Evolutionary conservation across 306 rosid genomes (phyloP), one percentile per base, ranked within the genome.

Genomic region (Betula pendula): DNA sequence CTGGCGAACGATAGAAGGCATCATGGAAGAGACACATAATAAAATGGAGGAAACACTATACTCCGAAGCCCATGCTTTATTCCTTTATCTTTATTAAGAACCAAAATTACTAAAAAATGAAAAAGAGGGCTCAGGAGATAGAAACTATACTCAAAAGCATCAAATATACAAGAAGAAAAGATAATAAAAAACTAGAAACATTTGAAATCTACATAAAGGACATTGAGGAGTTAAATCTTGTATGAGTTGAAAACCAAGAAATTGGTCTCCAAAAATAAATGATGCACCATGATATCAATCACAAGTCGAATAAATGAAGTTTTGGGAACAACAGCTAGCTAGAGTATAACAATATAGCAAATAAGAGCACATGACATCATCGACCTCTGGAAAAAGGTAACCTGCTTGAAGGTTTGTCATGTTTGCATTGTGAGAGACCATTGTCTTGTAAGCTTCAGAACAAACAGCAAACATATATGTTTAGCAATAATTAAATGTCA

Each of bases 381-480:
- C 67, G 48, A 95, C 99, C 99, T 95, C 99, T 1, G 97, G 99
- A 52, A 95, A 95, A 68, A 95, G 99, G 88, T 95, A 92, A 27
- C 97, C 97, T 16, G 99, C 97, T 80, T 95, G 97, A 83, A 95
- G 97, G 79, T 95, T 95, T 27, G 87, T 89, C 55, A 95, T 77
- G 67, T 95, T 92, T 14, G 75, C 89, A 88, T 95, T 95, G 80
- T 97, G 91, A 71, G 89, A 79, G 79, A 95, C 97, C 81, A 76
- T 75, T 15, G 97, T 95, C 84, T 87, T 95, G 89, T 85, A 84
- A 67, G 74, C 98, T 95, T 79, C 75, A 77, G 50, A 81, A 76
- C 51, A 33, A 75, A 70, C 62, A 55, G 12, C 42, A 66, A 49
- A 79, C 60, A 74, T n/a, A n/a, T n/a, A n/a, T 42, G 45, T 13